These are phyloP conservation scores for Solanum rostratum DNA, from an alignment of 257 asterid species.

Conservation along the genomic window DNA sequence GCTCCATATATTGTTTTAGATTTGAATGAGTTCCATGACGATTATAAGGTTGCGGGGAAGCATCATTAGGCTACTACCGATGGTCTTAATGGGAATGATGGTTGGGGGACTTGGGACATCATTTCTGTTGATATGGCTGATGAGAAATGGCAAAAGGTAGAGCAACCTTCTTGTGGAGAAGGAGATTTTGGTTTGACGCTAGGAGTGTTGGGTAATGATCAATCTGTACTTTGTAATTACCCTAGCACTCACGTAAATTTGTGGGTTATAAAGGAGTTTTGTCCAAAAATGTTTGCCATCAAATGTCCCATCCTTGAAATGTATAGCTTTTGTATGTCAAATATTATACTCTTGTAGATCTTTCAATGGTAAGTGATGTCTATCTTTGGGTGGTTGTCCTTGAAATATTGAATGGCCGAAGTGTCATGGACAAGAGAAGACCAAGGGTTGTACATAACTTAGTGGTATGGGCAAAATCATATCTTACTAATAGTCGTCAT, in stretches of 20 bases:
- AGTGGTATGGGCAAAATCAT: neutral
- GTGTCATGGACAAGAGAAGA: neutral
- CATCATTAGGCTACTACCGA: neutral
- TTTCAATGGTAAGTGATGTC: neutral
- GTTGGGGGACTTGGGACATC: neutral
- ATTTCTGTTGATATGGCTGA: neutral
- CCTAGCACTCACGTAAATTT: constrained; percentile 12
- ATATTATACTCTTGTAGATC: neutral
- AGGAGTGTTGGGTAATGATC: constrained; percentile 23
- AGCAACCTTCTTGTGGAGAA: constrained; percentile 12
- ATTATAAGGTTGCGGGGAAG: neutral
- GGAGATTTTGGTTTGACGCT: constrained; percentile 8
- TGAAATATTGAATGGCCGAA: neutral
- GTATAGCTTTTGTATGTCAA: neutral
- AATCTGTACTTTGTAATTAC: constrained; percentile 26
- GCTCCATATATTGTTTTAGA: neutral
- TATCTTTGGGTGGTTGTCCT: neutral
- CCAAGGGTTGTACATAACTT: neutral
- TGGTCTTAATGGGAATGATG: neutral
- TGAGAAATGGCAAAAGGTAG: neutral
- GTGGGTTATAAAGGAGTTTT: constrained; percentile 41
- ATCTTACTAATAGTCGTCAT: neutral
- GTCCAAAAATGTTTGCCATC: constrained; percentile 31
- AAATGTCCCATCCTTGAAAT: constrained; percentile 5
- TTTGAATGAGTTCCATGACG: neutral